Percentiles rank a stretch among this genome's conserved stretches.
Evolutionary conservation across 495 filamentous ascomycete species (phyloP).

Genomic region (Rhizodiscina lignyota): DNA sequence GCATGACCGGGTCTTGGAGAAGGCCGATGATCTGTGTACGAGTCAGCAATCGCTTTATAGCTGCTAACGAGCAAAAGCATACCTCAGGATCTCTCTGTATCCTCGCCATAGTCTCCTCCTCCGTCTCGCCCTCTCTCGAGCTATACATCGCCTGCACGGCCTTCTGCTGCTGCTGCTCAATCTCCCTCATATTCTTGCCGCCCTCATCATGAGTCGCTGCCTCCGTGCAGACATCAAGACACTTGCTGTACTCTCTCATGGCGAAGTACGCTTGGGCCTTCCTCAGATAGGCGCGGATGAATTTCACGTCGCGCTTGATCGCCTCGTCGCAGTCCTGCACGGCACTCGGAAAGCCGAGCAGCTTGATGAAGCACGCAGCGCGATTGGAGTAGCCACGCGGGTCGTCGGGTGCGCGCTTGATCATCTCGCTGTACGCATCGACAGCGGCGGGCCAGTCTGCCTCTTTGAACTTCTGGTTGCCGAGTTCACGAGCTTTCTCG

Average conservation of each 20-base stretch:
- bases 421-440: constrained; percentile 92
- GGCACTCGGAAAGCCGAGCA: constrained; percentile 85
- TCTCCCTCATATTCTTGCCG: constrained; percentile 67
- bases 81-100: constrained; percentile 89
- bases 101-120: constrained; percentile 87
- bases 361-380: constrained; percentile 88
- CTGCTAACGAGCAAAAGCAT: constrained; percentile 17
- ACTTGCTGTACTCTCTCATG: constrained; percentile 95
- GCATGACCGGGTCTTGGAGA: constrained; percentile 91
- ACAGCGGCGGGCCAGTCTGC: constrained; percentile 93
- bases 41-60: constrained; percentile 12
- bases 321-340: constrained; percentile 86
- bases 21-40: constrained; percentile 60
- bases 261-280: constrained; percentile 87
- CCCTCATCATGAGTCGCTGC: constrained; percentile 60
- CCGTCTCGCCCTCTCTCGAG: constrained; percentile 81
- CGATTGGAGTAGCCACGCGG: constrained; percentile 94
- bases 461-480: constrained; percentile 92
- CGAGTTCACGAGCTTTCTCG: constrained; percentile 87
- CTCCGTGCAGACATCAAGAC: constrained; percentile 73
- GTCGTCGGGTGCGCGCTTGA: constrained; percentile 84
- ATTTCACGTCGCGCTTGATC: constrained; percentile 77
- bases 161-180: constrained; percentile 88
- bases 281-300: constrained; percentile 88
- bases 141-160: constrained; percentile 81